Conservation (phyloP, 2,329 filamentous ascomycete species). For the Huntiella savannae region DNA sequence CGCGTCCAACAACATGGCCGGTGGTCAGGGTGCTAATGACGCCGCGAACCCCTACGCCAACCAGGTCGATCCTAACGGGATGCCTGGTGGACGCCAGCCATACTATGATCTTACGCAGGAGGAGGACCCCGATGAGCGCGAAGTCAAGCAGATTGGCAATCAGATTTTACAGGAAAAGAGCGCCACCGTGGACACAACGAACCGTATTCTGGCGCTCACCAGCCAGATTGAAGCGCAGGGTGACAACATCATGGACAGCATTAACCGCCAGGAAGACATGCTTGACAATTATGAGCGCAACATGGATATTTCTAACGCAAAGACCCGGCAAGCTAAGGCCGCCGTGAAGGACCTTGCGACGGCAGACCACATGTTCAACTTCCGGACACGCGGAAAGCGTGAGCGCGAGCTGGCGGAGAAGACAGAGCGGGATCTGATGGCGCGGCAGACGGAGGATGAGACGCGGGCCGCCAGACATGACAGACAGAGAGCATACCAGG, state of each 20-base stretch:
- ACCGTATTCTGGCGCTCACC: slow-evolving; percentile 39
- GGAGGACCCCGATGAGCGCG: slow-evolving; percentile 55
- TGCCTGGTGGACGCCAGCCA: slow-evolving; percentile 40
- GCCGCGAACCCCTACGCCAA: slow-evolving; percentile 11
- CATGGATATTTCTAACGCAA: slow-evolving; percentile 58
- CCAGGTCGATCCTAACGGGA: slow-evolving; percentile 8
- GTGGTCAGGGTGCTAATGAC: slow-evolving; percentile 10
- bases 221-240: slow-evolving; percentile 51
- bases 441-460: slow-evolving; percentile 6
- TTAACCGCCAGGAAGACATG: slow-evolving; percentile 56
- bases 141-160: slow-evolving; percentile 41
- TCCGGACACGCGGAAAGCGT: slow-evolving; percentile 40
- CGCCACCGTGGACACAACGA: slow-evolving; percentile 11
- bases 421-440: slow-evolving; percentile 31
- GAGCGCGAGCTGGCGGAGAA: slow-evolving; percentile 52
- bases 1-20: slow-evolving; percentile 1
- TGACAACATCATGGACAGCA: slow-evolving; percentile 52
- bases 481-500: slow-evolving; percentile 18
- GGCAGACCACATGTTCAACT: slow-evolving; percentile 66
- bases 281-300: slow-evolving; percentile 70
- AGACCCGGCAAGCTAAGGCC: slow-evolving; percentile 59
- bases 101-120: slow-evolving; percentile 56
- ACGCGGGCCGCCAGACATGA: slow-evolving; percentile 8
- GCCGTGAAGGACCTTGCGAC: slow-evolving; percentile 69
- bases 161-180: slow-evolving; percentile 35